A percentile compares a stretch with the other conserved stretches of the same genome.
These are phyloP conservation scores for Camellia sinensis DNA, from an alignment of 148 eudicot genomes.

Conservation along the genomic window DNA sequence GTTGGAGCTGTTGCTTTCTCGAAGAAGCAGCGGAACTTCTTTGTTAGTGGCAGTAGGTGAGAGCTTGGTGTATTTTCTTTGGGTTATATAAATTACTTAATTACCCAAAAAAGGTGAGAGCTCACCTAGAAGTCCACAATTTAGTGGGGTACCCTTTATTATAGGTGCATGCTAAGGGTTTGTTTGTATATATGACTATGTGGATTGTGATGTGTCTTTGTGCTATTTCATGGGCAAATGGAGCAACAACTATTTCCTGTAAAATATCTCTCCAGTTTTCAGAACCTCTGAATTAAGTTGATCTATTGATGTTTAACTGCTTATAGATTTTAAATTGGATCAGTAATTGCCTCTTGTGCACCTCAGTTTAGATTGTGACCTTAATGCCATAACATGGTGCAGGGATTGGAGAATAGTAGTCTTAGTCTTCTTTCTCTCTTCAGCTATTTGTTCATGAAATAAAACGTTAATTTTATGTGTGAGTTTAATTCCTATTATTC, in stretches of 20 bases:
- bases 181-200: background rate
- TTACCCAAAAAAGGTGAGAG: constrained; percentile 41
- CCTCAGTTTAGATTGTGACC: constrained; percentile 3
- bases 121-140: background rate
- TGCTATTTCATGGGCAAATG: background rate
- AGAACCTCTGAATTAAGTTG: background rate
- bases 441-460: background rate
- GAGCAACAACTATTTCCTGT: background rate
- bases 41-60: constrained; percentile 96
- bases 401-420: background rate
- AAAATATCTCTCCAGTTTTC: background rate
- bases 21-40: constrained; percentile 62
- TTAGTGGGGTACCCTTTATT: background rate
- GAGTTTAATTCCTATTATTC: constrained; percentile 6
- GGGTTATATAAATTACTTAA: too few relatives aligned
- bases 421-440: constrained; percentile 6
- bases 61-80: background rate
- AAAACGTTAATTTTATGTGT: background rate
- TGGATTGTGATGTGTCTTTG: background rate
- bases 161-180: background rate
- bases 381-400: background rate
- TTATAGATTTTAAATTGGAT: background rate
- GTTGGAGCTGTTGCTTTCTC: constrained; percentile 96
- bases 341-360: background rate
- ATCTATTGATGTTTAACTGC: background rate